Percentiles rank a stretch among this genome's conserved stretches.
phyloP scores from a whole-genome alignment of 192 early-diverging fungal species.

The Coemansia sp. region DNA sequence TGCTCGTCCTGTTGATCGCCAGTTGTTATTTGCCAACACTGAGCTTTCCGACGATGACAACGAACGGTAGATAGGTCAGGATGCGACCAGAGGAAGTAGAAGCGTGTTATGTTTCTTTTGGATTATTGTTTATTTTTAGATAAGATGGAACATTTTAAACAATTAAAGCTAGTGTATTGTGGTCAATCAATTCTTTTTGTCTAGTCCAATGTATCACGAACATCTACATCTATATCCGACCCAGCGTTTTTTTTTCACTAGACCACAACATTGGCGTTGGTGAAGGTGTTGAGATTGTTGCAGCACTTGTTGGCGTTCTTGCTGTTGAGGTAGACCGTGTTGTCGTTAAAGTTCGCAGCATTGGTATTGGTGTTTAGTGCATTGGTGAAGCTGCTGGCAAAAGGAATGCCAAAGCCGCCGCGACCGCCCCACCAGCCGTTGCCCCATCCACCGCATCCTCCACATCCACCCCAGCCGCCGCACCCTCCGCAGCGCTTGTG shows the following conservation, averaged over 20 bases:
- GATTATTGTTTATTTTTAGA: background rate
- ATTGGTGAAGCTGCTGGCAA: too few species aligned
- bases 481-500: background rate
- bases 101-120: background rate
- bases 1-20: constrained; percentile 37
- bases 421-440: constrained; percentile 2
- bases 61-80: background rate
- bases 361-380: too few species aligned
- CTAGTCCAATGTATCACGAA: background rate
- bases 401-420: constrained; percentile 8
- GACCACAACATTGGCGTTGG: constrained; percentile 1
- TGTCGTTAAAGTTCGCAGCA: too few species aligned
- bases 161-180: background rate
- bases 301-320: background rate
- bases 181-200: background rate
- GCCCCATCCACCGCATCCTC: background rate
- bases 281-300: constrained; percentile 9
- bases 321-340: constrained; percentile 11
- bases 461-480: background rate
- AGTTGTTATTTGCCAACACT: constrained; percentile 48
- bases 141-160: background rate
- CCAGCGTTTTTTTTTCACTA: background rate
- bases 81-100: background rate
- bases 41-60: constrained; percentile 46
- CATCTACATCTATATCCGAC: background rate